Evolutionary conservation across 2,329 filamentous ascomycete genomes (phyloP).

Genomic region (Acarospora socialis): DNA sequence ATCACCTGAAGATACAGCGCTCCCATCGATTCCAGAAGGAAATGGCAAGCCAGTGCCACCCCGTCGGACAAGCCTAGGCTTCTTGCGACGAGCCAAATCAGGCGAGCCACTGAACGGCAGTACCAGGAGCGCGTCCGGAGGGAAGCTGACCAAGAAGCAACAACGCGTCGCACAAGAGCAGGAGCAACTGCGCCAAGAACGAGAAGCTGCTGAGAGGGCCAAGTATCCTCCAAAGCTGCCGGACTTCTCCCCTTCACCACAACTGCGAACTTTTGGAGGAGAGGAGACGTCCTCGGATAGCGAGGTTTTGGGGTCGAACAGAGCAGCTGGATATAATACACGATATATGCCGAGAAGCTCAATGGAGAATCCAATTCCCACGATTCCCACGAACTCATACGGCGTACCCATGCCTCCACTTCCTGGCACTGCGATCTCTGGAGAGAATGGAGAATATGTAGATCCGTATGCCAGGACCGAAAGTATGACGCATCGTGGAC

Average conservation of each 20-base stretch:
- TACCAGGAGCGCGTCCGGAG: constrained; percentile 14
- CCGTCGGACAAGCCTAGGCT: constrained; percentile 38
- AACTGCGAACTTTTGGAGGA: constrained; percentile 44
- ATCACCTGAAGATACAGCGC: constrained; percentile 22
- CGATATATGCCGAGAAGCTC: constrained; percentile 33
- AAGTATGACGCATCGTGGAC: constrained; percentile 92
- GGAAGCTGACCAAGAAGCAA: constrained; percentile 39
- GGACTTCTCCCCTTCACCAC: constrained; percentile 30
- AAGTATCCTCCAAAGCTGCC: constrained; percentile 44
- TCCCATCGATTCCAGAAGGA: constrained; percentile 24
- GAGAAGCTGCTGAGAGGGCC: constrained; percentile 41
- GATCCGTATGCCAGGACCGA: constrained; percentile 74
- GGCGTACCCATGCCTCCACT: constrained; percentile 43
- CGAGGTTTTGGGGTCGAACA: constrained; percentile 43
- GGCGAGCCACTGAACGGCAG: constrained; percentile 44
- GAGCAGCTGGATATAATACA: constrained; percentile 23
- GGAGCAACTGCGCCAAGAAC: constrained; percentile 41
- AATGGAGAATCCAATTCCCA: constrained; percentile 34
- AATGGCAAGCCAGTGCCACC: constrained; percentile 16
- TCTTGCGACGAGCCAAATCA: constrained; percentile 55
- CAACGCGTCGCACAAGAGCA: constrained; percentile 33
- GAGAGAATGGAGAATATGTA: constrained; percentile 39
- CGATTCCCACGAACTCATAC: constrained; percentile 20
- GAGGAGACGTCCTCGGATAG: constrained; percentile 50
- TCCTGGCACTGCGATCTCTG: constrained; percentile 21